These are phyloP conservation scores for Ganoderma resinaceum DNA, from an alignment of 1,284 basidiomycete genomes.

Conservation along the genomic window DNA sequence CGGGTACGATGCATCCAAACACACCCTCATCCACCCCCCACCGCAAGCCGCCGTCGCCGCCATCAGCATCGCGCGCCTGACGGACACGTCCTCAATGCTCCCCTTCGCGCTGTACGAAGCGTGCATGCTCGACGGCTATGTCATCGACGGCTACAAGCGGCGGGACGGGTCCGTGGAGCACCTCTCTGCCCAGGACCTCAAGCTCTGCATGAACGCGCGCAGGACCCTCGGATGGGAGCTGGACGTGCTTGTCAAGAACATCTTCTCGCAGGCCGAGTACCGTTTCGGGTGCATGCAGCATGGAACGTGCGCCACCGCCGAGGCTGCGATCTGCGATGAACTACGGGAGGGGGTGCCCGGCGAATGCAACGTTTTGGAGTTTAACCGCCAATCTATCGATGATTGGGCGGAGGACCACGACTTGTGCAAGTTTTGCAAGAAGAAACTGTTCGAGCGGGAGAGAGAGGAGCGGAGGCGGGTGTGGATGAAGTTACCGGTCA, in stretches of 20 bases:
- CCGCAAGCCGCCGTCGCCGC: background rate
- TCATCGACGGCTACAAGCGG: background rate
- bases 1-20: too few species aligned
- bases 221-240: background rate
- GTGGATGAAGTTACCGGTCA: background rate
- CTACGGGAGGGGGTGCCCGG: background rate
- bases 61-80: background rate
- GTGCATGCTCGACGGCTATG: background rate
- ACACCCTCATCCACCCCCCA: too few species aligned
- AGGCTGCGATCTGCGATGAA: background rate
- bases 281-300: background rate
- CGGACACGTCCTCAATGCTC: background rate
- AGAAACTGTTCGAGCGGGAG: background rate
- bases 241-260: background rate
- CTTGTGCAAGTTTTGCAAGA: background rate
- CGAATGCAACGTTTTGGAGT: background rate
- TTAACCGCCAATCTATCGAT: background rate
- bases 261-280: background rate
- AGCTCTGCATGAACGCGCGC: background rate
- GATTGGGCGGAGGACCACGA: background rate
- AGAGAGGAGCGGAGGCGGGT: background rate
- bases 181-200: background rate
- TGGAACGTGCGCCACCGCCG: background rate
- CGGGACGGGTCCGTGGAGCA: background rate
- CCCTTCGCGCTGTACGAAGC: background rate